Evolutionary conservation across 495 filamentous ascomycete species (phyloP).

Genomic region (Penicillium flavigenum): DNA sequence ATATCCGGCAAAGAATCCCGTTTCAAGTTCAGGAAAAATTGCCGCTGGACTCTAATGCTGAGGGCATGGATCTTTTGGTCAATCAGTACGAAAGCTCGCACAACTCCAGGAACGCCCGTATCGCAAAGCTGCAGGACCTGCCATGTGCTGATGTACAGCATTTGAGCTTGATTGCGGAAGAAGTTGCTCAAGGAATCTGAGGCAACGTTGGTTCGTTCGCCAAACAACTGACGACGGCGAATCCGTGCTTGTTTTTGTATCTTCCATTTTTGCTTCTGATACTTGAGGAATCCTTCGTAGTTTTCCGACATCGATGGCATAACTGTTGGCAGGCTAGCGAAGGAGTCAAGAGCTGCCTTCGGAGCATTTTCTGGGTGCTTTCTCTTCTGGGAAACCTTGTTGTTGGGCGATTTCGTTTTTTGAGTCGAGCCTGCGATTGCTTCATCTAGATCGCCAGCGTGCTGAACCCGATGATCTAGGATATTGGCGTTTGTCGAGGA

Average conservation of each 20-base stretch:
- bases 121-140: constrained; percentile 84
- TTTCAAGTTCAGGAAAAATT: constrained; percentile 89
- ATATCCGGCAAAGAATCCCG: constrained; percentile 83
- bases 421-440: constrained; percentile 66
- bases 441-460: constrained; percentile 77
- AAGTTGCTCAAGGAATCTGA: constrained; percentile 76
- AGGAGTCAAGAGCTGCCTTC: constrained; percentile 70
- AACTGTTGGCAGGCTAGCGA: constrained; percentile 73
- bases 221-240: constrained; percentile 87
- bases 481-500: constrained; percentile 71
- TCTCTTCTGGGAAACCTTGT: constrained; percentile 71
- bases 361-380: constrained; percentile 70
- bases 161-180: constrained; percentile 87
- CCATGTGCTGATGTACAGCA: constrained; percentile 89
- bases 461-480: constrained; percentile 55
- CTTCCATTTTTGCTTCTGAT: constrained; percentile 99
- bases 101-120: constrained; percentile 78
- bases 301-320: constrained; percentile 89
- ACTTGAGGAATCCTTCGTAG: constrained; percentile 84
- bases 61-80: constrained; percentile 85
- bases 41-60: constrained; percentile 84
- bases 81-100: constrained; percentile 87
- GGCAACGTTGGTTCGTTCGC: constrained; percentile 69
- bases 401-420: constrained; percentile 68
- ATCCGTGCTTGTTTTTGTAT: constrained; percentile 90